phyloP scores from a whole-genome alignment of 106 monocot species.

The Allium sativum region DNA sequence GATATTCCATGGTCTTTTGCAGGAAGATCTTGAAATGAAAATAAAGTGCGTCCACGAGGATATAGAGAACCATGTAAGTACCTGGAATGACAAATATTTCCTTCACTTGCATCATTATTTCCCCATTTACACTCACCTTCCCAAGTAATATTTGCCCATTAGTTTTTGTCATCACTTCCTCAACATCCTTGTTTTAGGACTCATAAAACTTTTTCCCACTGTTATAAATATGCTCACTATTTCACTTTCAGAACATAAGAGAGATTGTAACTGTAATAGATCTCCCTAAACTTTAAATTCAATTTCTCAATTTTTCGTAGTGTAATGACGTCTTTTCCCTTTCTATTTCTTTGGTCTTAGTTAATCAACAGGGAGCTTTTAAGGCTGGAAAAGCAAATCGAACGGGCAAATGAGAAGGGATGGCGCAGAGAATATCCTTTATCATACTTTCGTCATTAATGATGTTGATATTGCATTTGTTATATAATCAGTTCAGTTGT shows the following conservation, averaged over 20 bases:
- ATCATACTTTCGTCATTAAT: not conserved
- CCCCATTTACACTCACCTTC: not conserved
- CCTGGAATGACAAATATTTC: not conserved
- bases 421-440: slow-evolving; percentile 92
- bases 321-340: not conserved
- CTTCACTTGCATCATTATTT: not conserved
- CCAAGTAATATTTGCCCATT: not conserved
- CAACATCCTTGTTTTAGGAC: too few species aligned
- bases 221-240: not conserved
- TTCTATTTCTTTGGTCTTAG: slow-evolving; percentile 15
- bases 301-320: too few species aligned
- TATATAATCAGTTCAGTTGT: not conserved
- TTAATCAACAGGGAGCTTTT: slow-evolving; percentile 48
- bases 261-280: not conserved
- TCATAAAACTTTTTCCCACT: too few species aligned
- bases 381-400: slow-evolving; percentile 41
- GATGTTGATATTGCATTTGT: not conserved
- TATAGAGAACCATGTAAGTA: slow-evolving; percentile 61
- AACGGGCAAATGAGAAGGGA: slow-evolving; percentile 66
- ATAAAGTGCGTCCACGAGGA: slow-evolving; percentile 35
- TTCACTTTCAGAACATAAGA: not conserved
- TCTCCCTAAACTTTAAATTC: too few species aligned
- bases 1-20: slow-evolving; percentile 16
- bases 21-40: slow-evolving; percentile 59
- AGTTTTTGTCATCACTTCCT: too few species aligned